A percentile compares a stretch with the other conserved stretches of the same genome.
Evolutionary conservation across 2,329 filamentous ascomycete species (phyloP).

Genomic region (Waltergamsia citrina): DNA sequence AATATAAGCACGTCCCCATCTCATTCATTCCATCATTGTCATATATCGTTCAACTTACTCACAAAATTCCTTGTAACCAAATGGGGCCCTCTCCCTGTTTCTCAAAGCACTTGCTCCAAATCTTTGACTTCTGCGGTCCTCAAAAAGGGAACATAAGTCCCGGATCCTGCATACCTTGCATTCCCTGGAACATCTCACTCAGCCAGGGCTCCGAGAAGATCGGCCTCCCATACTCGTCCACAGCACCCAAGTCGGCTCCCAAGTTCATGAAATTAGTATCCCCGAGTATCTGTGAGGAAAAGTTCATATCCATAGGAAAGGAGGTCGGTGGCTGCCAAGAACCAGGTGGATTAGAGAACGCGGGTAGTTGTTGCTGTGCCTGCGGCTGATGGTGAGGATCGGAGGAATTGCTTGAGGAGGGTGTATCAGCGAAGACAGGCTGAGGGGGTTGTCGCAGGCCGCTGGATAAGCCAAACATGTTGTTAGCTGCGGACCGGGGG

Average conservation of each 20-base stretch:
- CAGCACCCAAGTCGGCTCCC: constrained; percentile 15
- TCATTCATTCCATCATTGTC: no score
- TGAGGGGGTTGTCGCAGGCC: constrained; percentile 15
- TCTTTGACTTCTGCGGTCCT: no score
- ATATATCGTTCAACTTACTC: no score
- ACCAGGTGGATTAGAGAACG: constrained; percentile 1
- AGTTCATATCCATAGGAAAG: neutral
- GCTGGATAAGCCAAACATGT: no score
- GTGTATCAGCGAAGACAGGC: constrained; percentile 23
- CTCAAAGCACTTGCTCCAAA: no score
- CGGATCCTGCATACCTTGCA: constrained; percentile 12
- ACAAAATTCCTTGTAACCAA: no score
- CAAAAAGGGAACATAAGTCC: constrained; percentile 23
- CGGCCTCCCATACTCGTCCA: constrained; percentile 22
- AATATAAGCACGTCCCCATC: no score
- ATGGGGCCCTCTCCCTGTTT: no score
- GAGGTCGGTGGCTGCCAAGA: neutral
- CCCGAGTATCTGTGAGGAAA: constrained; percentile 12
- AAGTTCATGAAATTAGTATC: constrained; percentile 20
- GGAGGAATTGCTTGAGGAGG: constrained; percentile 7
- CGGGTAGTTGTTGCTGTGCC: neutral
- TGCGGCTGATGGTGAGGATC: constrained; percentile 1
- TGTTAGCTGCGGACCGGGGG: no score
- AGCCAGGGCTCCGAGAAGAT: constrained; percentile 30
- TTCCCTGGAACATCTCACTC: constrained; percentile 22